A percentile compares a stretch with the other conserved stretches of the same genome.
Evolutionary conservation across 805 yeast species (phyloP).

Genomic region (Candida coquimbonensis): DNA sequence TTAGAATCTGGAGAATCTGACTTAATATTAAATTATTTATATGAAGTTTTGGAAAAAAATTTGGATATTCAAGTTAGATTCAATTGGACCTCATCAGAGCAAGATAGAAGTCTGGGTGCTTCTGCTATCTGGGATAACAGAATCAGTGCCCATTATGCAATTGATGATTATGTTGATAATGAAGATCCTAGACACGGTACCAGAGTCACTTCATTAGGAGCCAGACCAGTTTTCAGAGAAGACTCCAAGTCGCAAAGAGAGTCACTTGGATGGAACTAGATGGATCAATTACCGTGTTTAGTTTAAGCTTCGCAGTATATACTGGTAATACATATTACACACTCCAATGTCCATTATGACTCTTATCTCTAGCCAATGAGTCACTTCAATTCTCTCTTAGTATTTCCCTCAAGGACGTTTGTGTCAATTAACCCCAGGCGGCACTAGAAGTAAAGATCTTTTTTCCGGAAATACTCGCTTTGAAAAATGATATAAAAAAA

Average conservation of each 20-base stretch:
- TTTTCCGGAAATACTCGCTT: background rate
- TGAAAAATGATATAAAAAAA: background rate
- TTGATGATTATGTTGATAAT: conserved; percentile 41
- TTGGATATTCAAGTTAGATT: conserved; percentile 50
- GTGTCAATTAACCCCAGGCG: background rate
- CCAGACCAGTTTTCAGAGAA: conserved; percentile 44
- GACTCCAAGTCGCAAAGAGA: conserved; percentile 32
- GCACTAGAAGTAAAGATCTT: background rate
- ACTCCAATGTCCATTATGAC: too few species aligned
- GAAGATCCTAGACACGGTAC: conserved; percentile 55
- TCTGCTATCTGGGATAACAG: conserved; percentile 60
- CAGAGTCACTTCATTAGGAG: conserved; percentile 48
- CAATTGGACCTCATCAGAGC: conserved; percentile 39
- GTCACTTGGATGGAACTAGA: conserved; percentile 20
- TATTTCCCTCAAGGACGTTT: background rate
- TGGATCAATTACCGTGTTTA: too few species aligned
- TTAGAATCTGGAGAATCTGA: conserved; percentile 7
- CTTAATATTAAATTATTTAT: conserved; percentile 37
- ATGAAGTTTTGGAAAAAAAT: conserved; percentile 38
- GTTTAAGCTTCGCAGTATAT: too few species aligned
- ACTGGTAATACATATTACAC: too few species aligned
- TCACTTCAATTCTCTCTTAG: too few species aligned
- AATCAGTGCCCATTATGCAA: conserved; percentile 43
- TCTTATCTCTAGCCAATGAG: too few species aligned
- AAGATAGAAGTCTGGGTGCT: conserved; percentile 25